phyloP scores from a whole-genome alignment of 2,329 filamentous ascomycete genomes.

The Pseudogymnoascus sp. region DNA sequence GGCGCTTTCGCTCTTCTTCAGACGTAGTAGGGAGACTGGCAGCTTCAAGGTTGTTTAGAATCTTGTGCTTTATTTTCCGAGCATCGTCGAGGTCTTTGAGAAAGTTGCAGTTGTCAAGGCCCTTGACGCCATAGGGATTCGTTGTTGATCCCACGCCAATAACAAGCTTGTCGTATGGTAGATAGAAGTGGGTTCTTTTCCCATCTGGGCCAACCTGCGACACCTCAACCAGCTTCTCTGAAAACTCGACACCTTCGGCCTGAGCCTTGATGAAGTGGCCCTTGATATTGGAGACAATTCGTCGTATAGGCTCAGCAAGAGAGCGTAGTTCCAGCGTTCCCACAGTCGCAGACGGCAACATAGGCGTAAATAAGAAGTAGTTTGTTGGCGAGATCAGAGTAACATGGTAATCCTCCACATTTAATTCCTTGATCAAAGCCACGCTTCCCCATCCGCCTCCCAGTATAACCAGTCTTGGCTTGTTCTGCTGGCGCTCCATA shows the following conservation, averaged over 20 bases:
- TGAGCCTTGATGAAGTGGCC: conserved; percentile 86
- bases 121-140: conserved; percentile 92
- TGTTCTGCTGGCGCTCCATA: conserved; percentile 67
- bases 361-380: conserved; percentile 96
- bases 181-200: conserved; percentile 74
- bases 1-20: conserved; percentile 76
- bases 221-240: conserved; percentile 81
- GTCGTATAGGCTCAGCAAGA: conserved; percentile 83
- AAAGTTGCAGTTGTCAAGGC: conserved; percentile 87
- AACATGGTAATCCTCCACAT: conserved; percentile 88
- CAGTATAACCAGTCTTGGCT: conserved; percentile 85
- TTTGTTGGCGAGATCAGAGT: conserved; percentile 92
- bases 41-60: conserved; percentile 81
- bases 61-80: conserved; percentile 75
- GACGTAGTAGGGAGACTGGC: conserved; percentile 88
- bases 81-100: conserved; percentile 94
- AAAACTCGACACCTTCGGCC: conserved; percentile 87
- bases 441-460: conserved; percentile 95
- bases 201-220: conserved; percentile 64
- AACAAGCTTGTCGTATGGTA: conserved; percentile 95
- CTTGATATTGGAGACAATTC: conserved; percentile 67
- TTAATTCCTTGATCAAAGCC: conserved; percentile 80
- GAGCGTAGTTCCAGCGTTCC: conserved; percentile 88
- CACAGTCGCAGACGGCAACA: conserved; percentile 94
- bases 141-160: conserved; percentile 86